Percentiles rank a stretch among this genome's conserved stretches.
Evolutionary conservation across 768 basidiomycete species (phyloP).

Genomic region (Agaricus bisporus): DNA sequence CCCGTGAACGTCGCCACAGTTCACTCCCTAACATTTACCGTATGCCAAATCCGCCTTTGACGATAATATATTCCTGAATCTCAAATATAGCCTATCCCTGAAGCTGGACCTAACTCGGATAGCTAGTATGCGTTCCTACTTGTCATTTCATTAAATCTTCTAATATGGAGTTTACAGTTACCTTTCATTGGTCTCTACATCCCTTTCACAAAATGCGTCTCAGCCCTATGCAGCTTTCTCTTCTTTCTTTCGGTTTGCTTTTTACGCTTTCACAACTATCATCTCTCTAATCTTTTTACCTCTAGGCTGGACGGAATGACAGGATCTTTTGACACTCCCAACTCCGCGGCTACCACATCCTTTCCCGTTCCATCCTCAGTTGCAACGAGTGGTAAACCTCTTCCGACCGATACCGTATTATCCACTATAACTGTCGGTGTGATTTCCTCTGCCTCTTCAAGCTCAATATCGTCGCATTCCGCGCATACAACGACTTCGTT

Average conservation of each 20-base stretch:
- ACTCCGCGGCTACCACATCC: conserved; percentile 41
- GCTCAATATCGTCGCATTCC: conserved; percentile 1
- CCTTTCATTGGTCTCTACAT: conserved; percentile 46
- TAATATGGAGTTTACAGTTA: conserved; percentile 37
- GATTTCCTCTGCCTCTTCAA: conserved; percentile 18
- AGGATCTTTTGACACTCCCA: conserved; percentile 47
- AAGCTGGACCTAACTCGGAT: conserved; percentile 50
- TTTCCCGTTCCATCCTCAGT: conserved; percentile 37
- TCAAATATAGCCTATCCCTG: conserved; percentile 41
- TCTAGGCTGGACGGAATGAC: conserved; percentile 51
- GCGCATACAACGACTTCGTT: conserved; percentile 8
- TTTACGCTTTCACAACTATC: background rate
- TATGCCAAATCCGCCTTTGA: conserved; percentile 21
- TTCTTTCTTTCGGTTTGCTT: conserved; percentile 47
- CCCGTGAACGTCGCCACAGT: conserved; percentile 46
- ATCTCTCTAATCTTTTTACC: background rate
- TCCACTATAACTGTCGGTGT: conserved; percentile 33
- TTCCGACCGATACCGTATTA: conserved; percentile 24
- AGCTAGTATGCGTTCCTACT: conserved; percentile 40
- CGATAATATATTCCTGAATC: background rate
- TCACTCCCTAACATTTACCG: conserved; percentile 51
- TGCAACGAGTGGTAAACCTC: conserved; percentile 22
- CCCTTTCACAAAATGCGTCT: conserved; percentile 23
- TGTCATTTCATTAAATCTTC: background rate
- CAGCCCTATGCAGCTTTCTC: conserved; percentile 39